Conservation (phyloP, 768 basidiomycete species). For the Tulasnella sp. region DNA sequence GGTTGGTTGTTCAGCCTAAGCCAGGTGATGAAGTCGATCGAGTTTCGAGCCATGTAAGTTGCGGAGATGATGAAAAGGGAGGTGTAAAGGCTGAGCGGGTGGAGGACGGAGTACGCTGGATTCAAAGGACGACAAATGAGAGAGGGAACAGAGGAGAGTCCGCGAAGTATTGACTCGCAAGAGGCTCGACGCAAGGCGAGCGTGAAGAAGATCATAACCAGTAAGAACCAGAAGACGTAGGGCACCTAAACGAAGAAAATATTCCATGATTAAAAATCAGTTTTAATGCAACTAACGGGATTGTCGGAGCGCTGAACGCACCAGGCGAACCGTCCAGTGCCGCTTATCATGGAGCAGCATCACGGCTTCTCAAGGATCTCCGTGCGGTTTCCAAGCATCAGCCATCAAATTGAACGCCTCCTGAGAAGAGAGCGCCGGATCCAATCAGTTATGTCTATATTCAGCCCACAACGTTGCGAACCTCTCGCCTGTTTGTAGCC, state of each 20-base stretch:
- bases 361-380: slow-evolving; percentile 65
- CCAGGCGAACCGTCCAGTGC: slow-evolving; percentile 81
- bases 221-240: slow-evolving; percentile 74
- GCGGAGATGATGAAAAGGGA: slow-evolving; percentile 62
- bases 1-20: slow-evolving; percentile 72
- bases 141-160: background rate
- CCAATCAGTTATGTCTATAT: background rate
- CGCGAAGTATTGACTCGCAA: slow-evolving; percentile 55
- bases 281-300: background rate
- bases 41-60: slow-evolving; percentile 77
- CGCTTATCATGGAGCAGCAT: slow-evolving; percentile 79
- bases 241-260: slow-evolving; percentile 65
- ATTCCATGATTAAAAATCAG: background rate
- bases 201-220: slow-evolving; percentile 88
- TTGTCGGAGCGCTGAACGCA: slow-evolving; percentile 49
- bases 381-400: slow-evolving; percentile 85
- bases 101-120: slow-evolving; percentile 80
- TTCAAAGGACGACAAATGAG: background rate
- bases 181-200: slow-evolving; percentile 85
- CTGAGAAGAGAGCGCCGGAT: slow-evolving; percentile 55
- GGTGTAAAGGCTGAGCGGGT: slow-evolving; percentile 85
- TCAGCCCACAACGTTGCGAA: background rate
- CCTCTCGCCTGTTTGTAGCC: slow-evolving; percentile 48
- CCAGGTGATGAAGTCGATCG: slow-evolving; percentile 94
- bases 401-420: slow-evolving; percentile 96